phyloP scores from a whole-genome alignment of 345 rosid genomes.

The Rhodomyrtus tomentosa region DNA sequence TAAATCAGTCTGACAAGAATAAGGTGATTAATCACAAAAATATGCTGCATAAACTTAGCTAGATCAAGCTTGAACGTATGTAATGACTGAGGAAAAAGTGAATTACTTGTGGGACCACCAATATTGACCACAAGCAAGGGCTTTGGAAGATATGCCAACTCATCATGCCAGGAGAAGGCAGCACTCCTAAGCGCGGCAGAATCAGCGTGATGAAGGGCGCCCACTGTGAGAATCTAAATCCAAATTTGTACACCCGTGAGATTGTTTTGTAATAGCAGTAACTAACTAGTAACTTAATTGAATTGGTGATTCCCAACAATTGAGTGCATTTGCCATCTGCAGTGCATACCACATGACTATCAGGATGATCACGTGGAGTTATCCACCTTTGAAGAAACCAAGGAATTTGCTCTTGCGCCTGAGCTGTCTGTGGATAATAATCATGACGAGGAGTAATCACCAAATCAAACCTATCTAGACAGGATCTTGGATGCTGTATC shows the following conservation, averaged over 20 bases:
- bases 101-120: slow-evolving; percentile 88
- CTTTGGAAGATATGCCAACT: slow-evolving; percentile 51
- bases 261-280: not conserved
- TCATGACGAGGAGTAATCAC: slow-evolving; percentile 85
- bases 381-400: slow-evolving; percentile 66
- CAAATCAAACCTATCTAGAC: slow-evolving; percentile 69
- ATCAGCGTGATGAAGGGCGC: slow-evolving; percentile 84
- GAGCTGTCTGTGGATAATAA: slow-evolving; percentile 69
- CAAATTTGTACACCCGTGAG: not conserved
- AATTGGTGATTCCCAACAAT: not conserved
- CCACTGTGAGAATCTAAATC: slow-evolving; percentile 68
- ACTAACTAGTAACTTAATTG: not conserved
- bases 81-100: not conserved
- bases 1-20: not conserved
- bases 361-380: slow-evolving; percentile 71
- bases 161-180: slow-evolving; percentile 59
- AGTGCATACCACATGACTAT: slow-evolving; percentile 59
- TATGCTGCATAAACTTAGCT: not conserved
- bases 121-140: slow-evolving; percentile 87
- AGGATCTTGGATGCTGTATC: slow-evolving; percentile 91
- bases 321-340: slow-evolving; percentile 1
- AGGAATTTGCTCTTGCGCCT: slow-evolving; percentile 58
- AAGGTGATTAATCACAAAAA: not conserved
- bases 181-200: slow-evolving; percentile 52
- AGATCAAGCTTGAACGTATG: not conserved